phyloP scores from a whole-genome alignment of 305 asterid species.

The Fraxinus angustifolia region DNA sequence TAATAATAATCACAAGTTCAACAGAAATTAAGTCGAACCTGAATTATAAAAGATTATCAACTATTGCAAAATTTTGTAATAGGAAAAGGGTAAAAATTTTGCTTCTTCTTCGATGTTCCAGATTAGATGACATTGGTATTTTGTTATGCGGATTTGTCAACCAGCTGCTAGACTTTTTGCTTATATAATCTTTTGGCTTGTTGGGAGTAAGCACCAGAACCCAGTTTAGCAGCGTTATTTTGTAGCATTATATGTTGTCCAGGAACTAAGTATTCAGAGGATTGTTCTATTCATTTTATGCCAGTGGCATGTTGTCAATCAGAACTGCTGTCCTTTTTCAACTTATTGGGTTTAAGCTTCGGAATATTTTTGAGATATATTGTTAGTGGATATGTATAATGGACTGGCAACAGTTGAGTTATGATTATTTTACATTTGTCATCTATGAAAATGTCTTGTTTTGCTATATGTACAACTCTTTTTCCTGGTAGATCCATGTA shows the following conservation, averaged over 20 bases:
- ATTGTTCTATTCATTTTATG: neutral
- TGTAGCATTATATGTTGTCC: neutral
- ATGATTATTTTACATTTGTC: neutral
- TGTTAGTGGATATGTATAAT: neutral
- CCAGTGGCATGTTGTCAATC: neutral
- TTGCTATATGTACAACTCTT: neutral
- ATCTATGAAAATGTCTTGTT: neutral
- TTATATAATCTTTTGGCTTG: neutral
- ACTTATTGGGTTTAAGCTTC: neutral
- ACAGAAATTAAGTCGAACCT: neutral
- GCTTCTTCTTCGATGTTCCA: neutral
- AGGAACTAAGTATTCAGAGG: neutral
- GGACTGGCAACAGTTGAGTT: neutral
- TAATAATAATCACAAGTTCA: neutral
- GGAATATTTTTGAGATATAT: neutral
- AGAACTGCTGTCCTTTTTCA: neutral
- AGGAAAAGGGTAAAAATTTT: neutral
- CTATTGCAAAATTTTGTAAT: neutral
- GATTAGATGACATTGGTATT: neutral
- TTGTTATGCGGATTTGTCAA: neutral
- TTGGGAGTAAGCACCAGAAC: neutral
- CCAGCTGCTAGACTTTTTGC: neutral
- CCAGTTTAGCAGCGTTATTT: neutral
- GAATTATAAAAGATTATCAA: neutral
- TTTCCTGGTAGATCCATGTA: neutral